These are phyloP conservation scores for Stromatinia cepivora DNA, from an alignment of 2,329 filamentous ascomycete species.

Conservation along the genomic window DNA sequence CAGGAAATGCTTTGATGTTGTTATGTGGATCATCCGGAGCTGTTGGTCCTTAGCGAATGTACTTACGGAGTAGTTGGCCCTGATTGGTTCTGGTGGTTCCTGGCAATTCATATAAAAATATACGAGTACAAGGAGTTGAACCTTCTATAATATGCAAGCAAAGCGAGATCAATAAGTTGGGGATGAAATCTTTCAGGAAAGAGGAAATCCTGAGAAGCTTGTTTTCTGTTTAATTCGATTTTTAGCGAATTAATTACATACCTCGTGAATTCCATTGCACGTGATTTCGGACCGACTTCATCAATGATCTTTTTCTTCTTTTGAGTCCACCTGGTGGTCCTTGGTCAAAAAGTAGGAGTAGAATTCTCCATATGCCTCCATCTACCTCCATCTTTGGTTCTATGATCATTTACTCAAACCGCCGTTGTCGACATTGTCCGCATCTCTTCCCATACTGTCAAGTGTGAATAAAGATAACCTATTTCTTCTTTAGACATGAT, in stretches of 20 bases:
- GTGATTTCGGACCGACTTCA: neutral
- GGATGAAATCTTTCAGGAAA: neutral
- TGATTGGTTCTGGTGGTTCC: neutral
- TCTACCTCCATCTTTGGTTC: neutral
- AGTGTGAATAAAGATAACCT: neutral
- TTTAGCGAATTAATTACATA: neutral
- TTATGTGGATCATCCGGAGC: constrained; percentile 10
- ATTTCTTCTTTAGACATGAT: constrained; percentile 11
- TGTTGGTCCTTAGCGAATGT: constrained; percentile 10
- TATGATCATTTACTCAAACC: neutral
- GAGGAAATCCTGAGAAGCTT: neutral
- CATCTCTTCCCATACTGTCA: neutral
- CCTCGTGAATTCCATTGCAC: neutral
- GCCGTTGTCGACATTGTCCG: neutral
- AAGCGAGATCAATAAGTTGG: neutral
- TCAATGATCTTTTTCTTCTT: neutral
- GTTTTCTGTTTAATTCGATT: neutral
- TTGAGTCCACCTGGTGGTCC: neutral
- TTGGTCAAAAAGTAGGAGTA: neutral
- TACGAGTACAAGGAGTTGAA: neutral
- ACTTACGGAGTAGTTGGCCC: neutral
- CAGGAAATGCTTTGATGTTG: neutral
- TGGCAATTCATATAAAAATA: neutral
- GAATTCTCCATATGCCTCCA: neutral
- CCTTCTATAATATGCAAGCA: neutral